Percentiles rank a stretch among this genome's conserved stretches.
Conservation (phyloP, 306 rosid species). For the Trichosanthes cucumerina region DNA sequence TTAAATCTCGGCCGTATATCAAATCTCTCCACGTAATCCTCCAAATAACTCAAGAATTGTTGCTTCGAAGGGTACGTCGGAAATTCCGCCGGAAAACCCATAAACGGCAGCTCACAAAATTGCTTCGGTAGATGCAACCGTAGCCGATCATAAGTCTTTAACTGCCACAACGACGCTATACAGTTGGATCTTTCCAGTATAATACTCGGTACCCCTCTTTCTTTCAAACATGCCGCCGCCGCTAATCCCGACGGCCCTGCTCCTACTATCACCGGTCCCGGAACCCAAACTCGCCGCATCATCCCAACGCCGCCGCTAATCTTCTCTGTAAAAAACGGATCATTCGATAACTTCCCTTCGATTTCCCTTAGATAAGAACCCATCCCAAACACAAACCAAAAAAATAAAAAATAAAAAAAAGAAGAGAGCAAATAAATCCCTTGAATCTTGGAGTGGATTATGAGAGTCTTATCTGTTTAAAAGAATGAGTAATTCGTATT, state of each 20-base stretch:
- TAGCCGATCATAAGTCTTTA: constrained; percentile 52
- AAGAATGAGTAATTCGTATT: constrained; percentile 13
- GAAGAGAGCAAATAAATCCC: not conserved
- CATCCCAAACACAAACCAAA: too few relatives aligned
- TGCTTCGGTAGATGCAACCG: constrained; percentile 56
- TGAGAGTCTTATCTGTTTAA: constrained; percentile 37
- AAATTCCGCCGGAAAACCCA: constrained; percentile 35
- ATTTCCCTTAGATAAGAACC: constrained; percentile 27
- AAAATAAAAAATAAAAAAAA: not conserved
- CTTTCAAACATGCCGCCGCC: constrained; percentile 43
- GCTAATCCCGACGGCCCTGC: constrained; percentile 71
- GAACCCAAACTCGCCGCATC: constrained; percentile 13
- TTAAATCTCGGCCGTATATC: constrained; percentile 40
- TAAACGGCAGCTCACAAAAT: constrained; percentile 54
- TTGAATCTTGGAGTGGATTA: constrained; percentile 38
- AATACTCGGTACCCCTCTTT: constrained; percentile 21
- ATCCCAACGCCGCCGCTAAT: not conserved
- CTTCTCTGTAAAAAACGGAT: constrained; percentile 34
- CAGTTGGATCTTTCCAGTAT: constrained; percentile 54
- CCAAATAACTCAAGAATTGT: constrained; percentile 42
- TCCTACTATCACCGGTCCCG: constrained; percentile 52
- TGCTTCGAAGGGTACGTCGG: constrained; percentile 61
- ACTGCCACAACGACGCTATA: constrained; percentile 67
- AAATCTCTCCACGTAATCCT: constrained; percentile 28
- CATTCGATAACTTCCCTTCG: constrained; percentile 54